These are phyloP conservation scores for Bretschneidera sinensis DNA, from an alignment of 345 rosid species.

Conservation along the genomic window DNA sequence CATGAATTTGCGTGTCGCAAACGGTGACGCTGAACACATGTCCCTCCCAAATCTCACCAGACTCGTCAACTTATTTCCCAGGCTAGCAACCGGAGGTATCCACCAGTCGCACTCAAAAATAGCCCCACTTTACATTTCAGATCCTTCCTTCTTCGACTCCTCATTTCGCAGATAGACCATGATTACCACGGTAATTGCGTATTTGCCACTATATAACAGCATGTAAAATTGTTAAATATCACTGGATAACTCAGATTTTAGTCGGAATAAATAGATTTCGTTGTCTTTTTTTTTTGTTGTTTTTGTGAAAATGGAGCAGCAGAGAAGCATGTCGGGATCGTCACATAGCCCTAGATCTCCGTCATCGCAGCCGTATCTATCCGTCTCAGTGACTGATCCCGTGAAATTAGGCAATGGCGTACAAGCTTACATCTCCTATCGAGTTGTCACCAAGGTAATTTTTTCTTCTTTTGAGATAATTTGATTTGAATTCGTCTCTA, in stretches of 20 bases:
- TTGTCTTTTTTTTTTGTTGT: conserved; percentile 8
- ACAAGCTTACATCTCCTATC: conserved; percentile 89
- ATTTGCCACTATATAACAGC: conserved; percentile 6
- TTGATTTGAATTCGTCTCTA: not conserved
- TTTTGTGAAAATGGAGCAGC: conserved; percentile 48
- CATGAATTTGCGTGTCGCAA: too few species aligned
- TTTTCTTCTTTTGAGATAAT: conserved; percentile 7
- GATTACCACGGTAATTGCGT: conserved; percentile 22
- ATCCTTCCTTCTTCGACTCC: not conserved
- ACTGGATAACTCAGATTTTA: not conserved
- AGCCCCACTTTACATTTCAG: not conserved
- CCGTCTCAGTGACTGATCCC: conserved; percentile 88
- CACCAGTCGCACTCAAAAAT: not conserved
- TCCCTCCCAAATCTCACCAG: too few species aligned
- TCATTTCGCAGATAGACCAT: conserved; percentile 4
- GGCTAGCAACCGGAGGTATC: not conserved
- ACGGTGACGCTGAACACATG: not conserved
- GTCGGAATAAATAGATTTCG: not conserved
- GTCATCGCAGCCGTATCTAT: conserved; percentile 57
- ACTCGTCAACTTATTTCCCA: too few species aligned
- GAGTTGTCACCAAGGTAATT: conserved; percentile 87
- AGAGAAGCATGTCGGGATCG: conserved; percentile 56
- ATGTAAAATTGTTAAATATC: not conserved
- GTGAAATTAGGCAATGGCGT: conserved; percentile 98
- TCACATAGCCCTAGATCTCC: conserved; percentile 90